phyloP scores from a whole-genome alignment of 2,329 filamentous ascomycete species.

The Apiospora hydei region DNA sequence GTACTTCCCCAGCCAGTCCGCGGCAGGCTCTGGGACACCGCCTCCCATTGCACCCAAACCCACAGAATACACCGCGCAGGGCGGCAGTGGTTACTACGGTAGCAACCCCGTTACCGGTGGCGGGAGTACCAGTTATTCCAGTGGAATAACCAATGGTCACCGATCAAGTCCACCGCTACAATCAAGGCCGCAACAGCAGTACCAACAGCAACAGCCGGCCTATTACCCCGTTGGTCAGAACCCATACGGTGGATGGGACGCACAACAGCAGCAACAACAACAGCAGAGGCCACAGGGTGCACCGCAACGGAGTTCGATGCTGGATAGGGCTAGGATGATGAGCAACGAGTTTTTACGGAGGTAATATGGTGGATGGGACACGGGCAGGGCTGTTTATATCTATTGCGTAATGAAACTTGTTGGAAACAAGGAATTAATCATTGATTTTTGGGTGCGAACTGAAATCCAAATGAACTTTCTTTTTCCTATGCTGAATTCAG shows the following conservation, averaged over 20 bases:
- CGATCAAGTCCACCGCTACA: background rate
- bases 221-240: background rate
- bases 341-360: background rate
- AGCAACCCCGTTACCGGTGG: background rate
- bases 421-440: too few species aligned
- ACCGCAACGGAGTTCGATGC: background rate
- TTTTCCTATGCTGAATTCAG: too few species aligned
- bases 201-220: background rate
- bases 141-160: background rate
- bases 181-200: background rate
- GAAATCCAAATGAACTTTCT: too few species aligned
- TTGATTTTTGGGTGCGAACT: too few species aligned
- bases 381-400: too few species aligned
- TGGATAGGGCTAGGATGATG: background rate
- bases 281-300: background rate
- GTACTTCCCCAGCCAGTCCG: background rate
- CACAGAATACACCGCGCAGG: background rate
- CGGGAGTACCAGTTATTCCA: background rate
- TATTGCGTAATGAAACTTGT: too few species aligned
- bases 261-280: background rate
- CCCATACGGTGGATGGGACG: background rate
- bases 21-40: background rate
- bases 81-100: background rate
- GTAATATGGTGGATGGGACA: background rate
- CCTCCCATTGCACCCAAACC: background rate